These are phyloP conservation scores for Adansonia gregorii DNA, from an alignment of 441 rosid genomes.

Conservation along the genomic window DNA sequence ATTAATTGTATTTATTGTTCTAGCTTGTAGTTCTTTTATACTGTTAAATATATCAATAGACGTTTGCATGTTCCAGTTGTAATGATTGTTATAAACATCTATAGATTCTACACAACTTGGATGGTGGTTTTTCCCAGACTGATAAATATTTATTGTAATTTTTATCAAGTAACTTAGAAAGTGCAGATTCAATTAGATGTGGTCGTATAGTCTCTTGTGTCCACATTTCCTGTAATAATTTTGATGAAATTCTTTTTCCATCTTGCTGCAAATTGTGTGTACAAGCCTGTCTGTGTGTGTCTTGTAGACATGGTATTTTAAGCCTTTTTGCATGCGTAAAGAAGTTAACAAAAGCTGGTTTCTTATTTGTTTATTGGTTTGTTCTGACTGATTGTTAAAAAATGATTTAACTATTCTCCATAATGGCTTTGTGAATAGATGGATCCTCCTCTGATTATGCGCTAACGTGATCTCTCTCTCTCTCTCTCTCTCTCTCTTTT, in stretches of 20 bases:
- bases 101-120: slow-evolving; percentile 3
- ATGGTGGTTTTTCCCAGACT: neutral
- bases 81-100: slow-evolving; percentile 1
- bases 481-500: neutral
- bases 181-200: neutral
- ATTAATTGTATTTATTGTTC: neutral
- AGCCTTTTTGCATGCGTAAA: neutral
- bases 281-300: slow-evolving; percentile 1
- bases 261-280: slow-evolving; percentile 14
- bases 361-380: neutral
- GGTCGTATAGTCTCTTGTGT: neutral
- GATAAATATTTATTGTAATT: slow-evolving; percentile 6
- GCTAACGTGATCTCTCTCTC: neutral
- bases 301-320: neutral
- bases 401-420: neutral
- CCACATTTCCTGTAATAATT: slow-evolving; percentile 11
- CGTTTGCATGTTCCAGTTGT: neutral
- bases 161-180: slow-evolving; percentile 7
- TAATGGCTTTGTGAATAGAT: neutral
- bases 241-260: slow-evolving; percentile 11
- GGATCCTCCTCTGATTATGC: neutral
- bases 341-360: slow-evolving; percentile 9
- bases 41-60: neutral
- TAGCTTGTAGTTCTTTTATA: neutral
- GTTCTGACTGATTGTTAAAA: neutral